Percentiles rank a stretch among this genome's conserved stretches.
Conservation (phyloP, 129 eudicot genomes). For the Gnaphalium uliginosum region DNA sequence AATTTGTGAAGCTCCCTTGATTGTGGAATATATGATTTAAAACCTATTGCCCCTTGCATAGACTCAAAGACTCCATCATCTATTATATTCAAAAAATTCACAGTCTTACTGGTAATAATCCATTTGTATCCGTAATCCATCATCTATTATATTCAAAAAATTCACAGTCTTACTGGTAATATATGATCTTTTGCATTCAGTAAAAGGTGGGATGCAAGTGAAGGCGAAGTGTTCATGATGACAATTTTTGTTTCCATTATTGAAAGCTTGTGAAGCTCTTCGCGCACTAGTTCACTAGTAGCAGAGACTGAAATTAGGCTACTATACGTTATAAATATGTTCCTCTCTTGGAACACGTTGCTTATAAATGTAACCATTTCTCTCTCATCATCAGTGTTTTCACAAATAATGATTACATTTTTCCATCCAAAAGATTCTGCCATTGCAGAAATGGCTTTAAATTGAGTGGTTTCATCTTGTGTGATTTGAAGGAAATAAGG, state of each 20-base stretch:
- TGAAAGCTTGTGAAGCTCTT: slow-evolving; percentile 41
- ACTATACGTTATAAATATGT: slow-evolving; percentile 14
- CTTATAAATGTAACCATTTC: slow-evolving; percentile 19
- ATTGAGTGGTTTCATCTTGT: slow-evolving; percentile 41
- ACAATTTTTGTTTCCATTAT: slow-evolving; percentile 26
- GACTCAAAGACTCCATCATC: slow-evolving; percentile 30
- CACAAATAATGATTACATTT: slow-evolving; percentile 32
- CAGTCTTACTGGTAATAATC: slow-evolving; percentile 47
- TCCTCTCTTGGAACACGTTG: slow-evolving; percentile 19
- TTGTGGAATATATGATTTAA: slow-evolving; percentile 41
- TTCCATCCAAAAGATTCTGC: slow-evolving; percentile 35
- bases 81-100: slow-evolving; percentile 30
- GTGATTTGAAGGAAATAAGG: slow-evolving; percentile 42
- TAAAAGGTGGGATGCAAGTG: slow-evolving; percentile 37
- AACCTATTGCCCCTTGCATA: slow-evolving; percentile 53
- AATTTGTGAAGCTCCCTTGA: slow-evolving; percentile 33
- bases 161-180: slow-evolving; percentile 39
- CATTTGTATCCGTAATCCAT: slow-evolving; percentile 56
- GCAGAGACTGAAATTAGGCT: slow-evolving; percentile 34
- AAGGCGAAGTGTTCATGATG: slow-evolving; percentile 41
- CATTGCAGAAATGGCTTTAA: slow-evolving; percentile 38
- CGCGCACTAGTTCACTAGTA: slow-evolving; percentile 27
- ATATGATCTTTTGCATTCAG: slow-evolving; percentile 27
- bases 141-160: slow-evolving; percentile 37
- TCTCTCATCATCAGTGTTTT: slow-evolving; percentile 33